Conservation (phyloP, 768 basidiomycete species). For the Hypholoma fasciculare region DNA sequence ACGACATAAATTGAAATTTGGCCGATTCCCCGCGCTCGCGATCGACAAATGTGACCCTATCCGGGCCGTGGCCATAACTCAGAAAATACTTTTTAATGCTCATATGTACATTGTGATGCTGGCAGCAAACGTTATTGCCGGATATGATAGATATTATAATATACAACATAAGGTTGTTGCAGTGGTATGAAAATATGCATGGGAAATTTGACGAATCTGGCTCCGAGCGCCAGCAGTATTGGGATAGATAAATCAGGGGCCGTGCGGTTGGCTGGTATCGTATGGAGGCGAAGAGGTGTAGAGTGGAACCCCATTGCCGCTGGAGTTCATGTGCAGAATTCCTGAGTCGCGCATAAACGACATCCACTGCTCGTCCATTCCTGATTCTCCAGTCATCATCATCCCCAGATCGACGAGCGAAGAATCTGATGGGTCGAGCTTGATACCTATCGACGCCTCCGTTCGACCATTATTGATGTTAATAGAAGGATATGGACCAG, state of each 20-base stretch:
- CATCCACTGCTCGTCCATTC: conserved; percentile 67
- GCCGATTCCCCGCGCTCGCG: neutral
- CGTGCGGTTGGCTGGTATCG: neutral
- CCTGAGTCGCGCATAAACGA: conserved; percentile 66
- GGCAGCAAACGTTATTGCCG: neutral
- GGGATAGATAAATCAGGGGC: neutral
- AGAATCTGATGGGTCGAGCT: conserved; percentile 31
- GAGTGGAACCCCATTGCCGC: conserved; percentile 3
- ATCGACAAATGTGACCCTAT: too few relatives aligned
- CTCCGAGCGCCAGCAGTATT: neutral
- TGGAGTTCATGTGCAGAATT: conserved; percentile 38
- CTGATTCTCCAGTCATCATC: conserved; percentile 58
- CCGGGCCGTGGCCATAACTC: neutral
- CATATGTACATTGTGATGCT: too few relatives aligned
- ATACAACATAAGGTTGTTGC: neutral
- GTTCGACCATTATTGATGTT: neutral
- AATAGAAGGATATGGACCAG: neutral
- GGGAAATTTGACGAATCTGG: neutral
- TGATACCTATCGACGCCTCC: conserved; percentile 10
- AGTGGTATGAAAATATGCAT: neutral
- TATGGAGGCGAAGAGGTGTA: conserved; percentile 10
- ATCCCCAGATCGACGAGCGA: conserved; percentile 43
- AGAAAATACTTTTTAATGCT: too few relatives aligned
- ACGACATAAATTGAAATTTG: neutral
- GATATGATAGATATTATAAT: neutral